Percentiles rank a stretch among this genome's conserved stretches.
Evolutionary conservation across 2,329 filamentous ascomycete genomes (phyloP).

Genomic region (Penicillium sp.): DNA sequence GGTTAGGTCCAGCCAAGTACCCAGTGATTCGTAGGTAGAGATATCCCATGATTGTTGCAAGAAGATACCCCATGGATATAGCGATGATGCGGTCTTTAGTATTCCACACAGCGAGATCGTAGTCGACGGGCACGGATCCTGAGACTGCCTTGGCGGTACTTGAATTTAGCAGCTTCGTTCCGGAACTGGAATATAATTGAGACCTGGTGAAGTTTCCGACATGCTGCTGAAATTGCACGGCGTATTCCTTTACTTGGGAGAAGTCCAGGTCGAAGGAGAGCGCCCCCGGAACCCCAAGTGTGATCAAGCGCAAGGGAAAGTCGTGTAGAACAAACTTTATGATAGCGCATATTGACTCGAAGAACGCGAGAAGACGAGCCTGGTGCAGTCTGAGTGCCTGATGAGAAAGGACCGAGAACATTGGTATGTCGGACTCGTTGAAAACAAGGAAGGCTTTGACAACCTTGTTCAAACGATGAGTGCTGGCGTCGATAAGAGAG

Average conservation of each 20-base stretch:
- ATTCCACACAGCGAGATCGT: conserved; percentile 67
- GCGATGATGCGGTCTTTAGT: conserved; percentile 70
- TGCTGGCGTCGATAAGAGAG: conserved; percentile 44
- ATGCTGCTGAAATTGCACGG: conserved; percentile 20
- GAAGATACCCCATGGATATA: conserved; percentile 76
- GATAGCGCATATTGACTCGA: conserved; percentile 42
- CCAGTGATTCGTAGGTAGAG: conserved; percentile 76
- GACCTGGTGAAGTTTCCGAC: conserved; percentile 23
- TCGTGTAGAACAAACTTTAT: conserved; percentile 47
- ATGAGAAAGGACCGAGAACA: conserved; percentile 76
- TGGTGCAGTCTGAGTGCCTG: conserved; percentile 66
- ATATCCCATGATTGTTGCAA: conserved; percentile 71
- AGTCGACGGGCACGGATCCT: conserved; percentile 47
- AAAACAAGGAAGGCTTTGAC: conserved; percentile 42
- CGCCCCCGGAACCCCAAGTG: conserved; percentile 24
- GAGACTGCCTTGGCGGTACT: conserved; percentile 20
- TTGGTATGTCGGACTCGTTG: conserved; percentile 64
- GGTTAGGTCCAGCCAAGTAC: conserved; percentile 62
- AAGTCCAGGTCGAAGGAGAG: conserved; percentile 22
- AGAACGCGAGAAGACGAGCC: conserved; percentile 47
- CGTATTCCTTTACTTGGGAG: conserved; percentile 15
- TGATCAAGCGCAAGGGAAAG: conserved; percentile 35
- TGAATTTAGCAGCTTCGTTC: conserved; percentile 29
- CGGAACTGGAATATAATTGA: conserved; percentile 24
- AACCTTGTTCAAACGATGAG: conserved; percentile 40